Evolutionary conservation across 495 filamentous ascomycete species (phyloP).

Genomic region (Hypoxylon trugodes): DNA sequence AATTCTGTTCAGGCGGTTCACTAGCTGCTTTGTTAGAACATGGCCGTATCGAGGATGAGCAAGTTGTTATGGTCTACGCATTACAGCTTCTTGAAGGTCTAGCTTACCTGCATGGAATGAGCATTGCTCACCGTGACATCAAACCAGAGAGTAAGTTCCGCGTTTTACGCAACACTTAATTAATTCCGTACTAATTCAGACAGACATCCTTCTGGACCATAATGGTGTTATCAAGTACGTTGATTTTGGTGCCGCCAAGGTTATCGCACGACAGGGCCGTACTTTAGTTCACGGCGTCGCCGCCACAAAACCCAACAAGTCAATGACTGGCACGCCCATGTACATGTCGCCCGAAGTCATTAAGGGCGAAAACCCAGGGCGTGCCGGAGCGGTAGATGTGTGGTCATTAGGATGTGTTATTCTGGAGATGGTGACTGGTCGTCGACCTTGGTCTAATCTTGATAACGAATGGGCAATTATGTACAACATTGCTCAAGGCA

Average conservation of each 20-base stretch:
- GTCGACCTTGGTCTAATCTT: slow-evolving; percentile 93
- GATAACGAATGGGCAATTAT: slow-evolving; percentile 99
- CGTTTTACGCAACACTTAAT: background rate
- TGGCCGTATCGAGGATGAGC: slow-evolving; percentile 96
- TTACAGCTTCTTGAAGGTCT: slow-evolving; percentile 95
- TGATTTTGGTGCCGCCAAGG: slow-evolving; percentile 97
- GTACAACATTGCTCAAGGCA: slow-evolving; percentile 99
- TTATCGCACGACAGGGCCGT: slow-evolving; percentile 92
- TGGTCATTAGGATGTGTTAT: slow-evolving; percentile 98
- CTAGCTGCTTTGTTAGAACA: slow-evolving; percentile 92
- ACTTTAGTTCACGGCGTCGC: slow-evolving; percentile 73
- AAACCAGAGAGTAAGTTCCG: slow-evolving; percentile 87
- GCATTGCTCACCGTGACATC: slow-evolving; percentile 95
- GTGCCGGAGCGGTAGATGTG: slow-evolving; percentile 89
- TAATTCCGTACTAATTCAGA: background rate
- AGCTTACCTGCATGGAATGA: slow-evolving; percentile 89
- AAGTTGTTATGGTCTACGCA: slow-evolving; percentile 96
- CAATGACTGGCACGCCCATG: slow-evolving; percentile 98
- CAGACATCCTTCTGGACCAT: slow-evolving; percentile 94
- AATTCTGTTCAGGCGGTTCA: slow-evolving; percentile 95
- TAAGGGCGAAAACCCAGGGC: slow-evolving; percentile 78
- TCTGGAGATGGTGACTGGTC: slow-evolving; percentile 95
- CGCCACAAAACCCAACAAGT: slow-evolving; percentile 77
- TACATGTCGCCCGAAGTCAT: slow-evolving; percentile 99
- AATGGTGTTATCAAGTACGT: slow-evolving; percentile 99